Conservation (phyloP, 1,139 yeast genomes). For the Geotrichum restrictum region DNA sequence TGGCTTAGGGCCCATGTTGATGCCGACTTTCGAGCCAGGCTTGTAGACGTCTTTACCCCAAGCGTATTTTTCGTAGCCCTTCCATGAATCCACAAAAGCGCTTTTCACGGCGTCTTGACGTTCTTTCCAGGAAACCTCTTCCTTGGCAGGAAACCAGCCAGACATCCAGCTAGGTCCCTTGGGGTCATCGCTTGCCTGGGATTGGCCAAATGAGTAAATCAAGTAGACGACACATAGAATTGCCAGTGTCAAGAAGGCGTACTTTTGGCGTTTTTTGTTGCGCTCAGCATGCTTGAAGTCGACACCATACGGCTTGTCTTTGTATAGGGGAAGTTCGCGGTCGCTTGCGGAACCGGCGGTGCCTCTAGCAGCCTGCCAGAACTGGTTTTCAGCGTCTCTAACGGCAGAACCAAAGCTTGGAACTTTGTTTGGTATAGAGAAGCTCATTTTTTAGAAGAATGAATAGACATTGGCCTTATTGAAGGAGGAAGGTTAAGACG, state of each 20-base stretch:
- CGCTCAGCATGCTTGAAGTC: conserved; percentile 19
- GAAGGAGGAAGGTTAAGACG: background rate
- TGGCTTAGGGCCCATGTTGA: conserved; percentile 77
- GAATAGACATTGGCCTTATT: background rate
- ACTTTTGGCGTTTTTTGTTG: conserved; percentile 21
- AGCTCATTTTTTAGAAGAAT: conserved; percentile 19
- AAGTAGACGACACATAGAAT: conserved; percentile 26
- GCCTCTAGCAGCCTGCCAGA: conserved; percentile 21
- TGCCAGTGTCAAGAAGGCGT: conserved; percentile 24
- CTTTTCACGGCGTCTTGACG: conserved; percentile 55
- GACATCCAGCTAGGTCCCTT: conserved; percentile 3
- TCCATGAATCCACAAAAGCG: conserved; percentile 76
- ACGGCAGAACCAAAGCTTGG: conserved; percentile 20
- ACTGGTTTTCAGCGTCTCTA: conserved; percentile 19
- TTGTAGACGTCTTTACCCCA: conserved; percentile 77
- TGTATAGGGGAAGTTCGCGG: conserved; percentile 35
- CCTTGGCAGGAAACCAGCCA: conserved; percentile 10
- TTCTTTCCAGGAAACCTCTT: conserved; percentile 38
- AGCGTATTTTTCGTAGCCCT: conserved; percentile 67
- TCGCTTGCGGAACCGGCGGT: conserved; percentile 1
- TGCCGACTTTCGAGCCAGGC: conserved; percentile 59
- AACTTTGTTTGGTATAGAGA: conserved; percentile 20
- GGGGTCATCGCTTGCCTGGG: conserved; percentile 1
- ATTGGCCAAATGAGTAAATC: conserved; percentile 26
- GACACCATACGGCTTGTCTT: conserved; percentile 36